Conservation (phyloP, 2,329 filamentous ascomycete genomes). For the Colletotrichum theobromicola region DNA sequence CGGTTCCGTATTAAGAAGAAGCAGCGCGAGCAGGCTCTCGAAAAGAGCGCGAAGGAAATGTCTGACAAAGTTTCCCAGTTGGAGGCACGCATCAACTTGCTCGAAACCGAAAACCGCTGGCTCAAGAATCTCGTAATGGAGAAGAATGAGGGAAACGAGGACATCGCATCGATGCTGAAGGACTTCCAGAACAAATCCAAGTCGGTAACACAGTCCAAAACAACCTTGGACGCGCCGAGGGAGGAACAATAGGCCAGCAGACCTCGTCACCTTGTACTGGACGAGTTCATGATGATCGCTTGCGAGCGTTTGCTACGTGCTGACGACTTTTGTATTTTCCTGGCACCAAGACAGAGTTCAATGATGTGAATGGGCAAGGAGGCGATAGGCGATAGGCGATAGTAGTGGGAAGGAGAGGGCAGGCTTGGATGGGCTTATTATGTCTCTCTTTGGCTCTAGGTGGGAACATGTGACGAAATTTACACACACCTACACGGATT, state of each 20-base stretch:
- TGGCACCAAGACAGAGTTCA: neutral
- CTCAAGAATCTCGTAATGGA: conserved; percentile 81
- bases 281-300: neutral
- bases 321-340: neutral
- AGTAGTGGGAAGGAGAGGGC: neutral
- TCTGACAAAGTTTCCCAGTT: conserved; percentile 76
- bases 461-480: conserved; percentile 13
- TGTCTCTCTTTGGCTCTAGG: neutral
- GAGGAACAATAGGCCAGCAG: neutral
- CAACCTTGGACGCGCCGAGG: neutral
- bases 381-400: neutral
- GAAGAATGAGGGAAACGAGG: conserved; percentile 72
- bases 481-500: conserved; percentile 15
- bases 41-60: conserved; percentile 83
- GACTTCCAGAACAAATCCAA: conserved; percentile 49
- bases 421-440: conserved; percentile 4
- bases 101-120: conserved; percentile 87
- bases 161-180: conserved; percentile 56
- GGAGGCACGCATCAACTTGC: conserved; percentile 74
- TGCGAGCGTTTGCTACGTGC: neutral
- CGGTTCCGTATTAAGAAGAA: conserved; percentile 96
- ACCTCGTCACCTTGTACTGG: neutral
- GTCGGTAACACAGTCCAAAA: neutral
- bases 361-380: neutral
- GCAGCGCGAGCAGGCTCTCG: conserved; percentile 86